Base-by-base conservation (phyloP, 176 grass and related monocot genomes). In the Oryza longistaminata region DNA sequence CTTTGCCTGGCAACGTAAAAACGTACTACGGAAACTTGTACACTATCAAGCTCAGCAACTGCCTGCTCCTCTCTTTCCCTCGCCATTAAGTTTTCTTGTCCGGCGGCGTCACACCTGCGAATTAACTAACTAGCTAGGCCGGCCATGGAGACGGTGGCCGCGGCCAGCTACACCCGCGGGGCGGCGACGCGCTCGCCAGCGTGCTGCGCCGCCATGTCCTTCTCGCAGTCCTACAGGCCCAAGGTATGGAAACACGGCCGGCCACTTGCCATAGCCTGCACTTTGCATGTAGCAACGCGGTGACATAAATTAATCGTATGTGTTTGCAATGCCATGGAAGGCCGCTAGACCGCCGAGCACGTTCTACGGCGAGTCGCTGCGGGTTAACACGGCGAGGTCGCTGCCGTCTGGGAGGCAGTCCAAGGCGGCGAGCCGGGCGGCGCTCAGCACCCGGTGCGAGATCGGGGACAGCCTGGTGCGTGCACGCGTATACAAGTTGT, bases 401-500 rank as follows among this genome's bases (percentile, higher is more conserved):
- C 61, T 83, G 0, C 22, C 81, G 25, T 11, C 74, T 1, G 52
- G 52, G 24, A 87, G 86, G 89, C 87, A 80, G 72, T 85, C 88
- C 46, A 92, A 50, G 75, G 71, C 81, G 17, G 43, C 29, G 24
- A 88, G 88, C 78, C 81, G 79, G 17, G 87, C 97, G 27, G 83
- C 86, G 31, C 83, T 99, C 67, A 77, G 1, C 78, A 25, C 86
- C 79, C 94, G 92, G 55, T 96, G 93, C 75, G 96, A 94, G 88
- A 90, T 99, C 64, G 96, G 96, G 2, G 93, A 99, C 64, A 96
- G 88, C 75, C 77, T 99, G 91, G 91, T 97, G 68, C 35, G 35
- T 48, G 64, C 79, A 22, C 42, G 44, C 65, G 33, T 21, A 3
- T 12, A 49, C 5, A 42, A 1, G 22, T 42, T 42, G 2, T 42